These are phyloP conservation scores for Pisolithus thermaeus DNA, from an alignment of 1,284 basidiomycete genomes.

Conservation along the genomic window DNA sequence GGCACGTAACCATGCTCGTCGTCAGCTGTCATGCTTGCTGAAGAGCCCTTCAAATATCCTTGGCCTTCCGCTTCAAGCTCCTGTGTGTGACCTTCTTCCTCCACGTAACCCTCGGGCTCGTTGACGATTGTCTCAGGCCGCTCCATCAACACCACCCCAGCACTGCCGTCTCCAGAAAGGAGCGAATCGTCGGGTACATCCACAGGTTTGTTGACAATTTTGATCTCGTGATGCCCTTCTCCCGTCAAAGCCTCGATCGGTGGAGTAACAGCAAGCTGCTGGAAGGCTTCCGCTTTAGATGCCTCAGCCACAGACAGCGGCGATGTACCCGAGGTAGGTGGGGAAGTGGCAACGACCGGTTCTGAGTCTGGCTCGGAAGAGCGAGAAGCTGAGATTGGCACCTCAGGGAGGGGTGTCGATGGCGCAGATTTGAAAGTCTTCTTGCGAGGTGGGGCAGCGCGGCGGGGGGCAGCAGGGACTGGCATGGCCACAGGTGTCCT, in stretches of 20 bases:
- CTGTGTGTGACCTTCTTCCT: conserved; percentile 5
- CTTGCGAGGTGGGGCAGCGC: conserved; percentile 64
- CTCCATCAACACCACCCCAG: neutral
- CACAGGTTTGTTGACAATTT: conserved; percentile 3
- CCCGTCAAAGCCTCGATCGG: conserved; percentile 1
- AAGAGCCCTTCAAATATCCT: neutral
- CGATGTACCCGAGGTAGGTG: neutral
- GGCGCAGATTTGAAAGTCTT: conserved; percentile 46
- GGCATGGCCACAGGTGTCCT: conserved; percentile 57
- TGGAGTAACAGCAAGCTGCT: neutral
- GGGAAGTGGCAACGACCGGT: conserved; percentile 2
- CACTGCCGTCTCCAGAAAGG: neutral
- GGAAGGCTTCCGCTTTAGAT: neutral
- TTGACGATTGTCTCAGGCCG: conserved; percentile 5
- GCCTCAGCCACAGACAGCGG: conserved; percentile 1
- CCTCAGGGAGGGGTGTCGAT: conserved; percentile 13
- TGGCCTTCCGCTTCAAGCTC: neutral
- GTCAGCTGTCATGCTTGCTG: neutral
- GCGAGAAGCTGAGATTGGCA: conserved; percentile 20
- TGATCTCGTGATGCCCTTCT: conserved; percentile 13
- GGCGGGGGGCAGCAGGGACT: conserved; percentile 62
- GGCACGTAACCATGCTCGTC: neutral
- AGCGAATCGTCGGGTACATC: conserved; percentile 4
- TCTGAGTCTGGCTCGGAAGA: neutral
- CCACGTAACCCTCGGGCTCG: conserved; percentile 8